Evolutionary conservation across 73 alveolate genomes (phyloP).

Genomic region (Paramecium octaurelia): DNA sequence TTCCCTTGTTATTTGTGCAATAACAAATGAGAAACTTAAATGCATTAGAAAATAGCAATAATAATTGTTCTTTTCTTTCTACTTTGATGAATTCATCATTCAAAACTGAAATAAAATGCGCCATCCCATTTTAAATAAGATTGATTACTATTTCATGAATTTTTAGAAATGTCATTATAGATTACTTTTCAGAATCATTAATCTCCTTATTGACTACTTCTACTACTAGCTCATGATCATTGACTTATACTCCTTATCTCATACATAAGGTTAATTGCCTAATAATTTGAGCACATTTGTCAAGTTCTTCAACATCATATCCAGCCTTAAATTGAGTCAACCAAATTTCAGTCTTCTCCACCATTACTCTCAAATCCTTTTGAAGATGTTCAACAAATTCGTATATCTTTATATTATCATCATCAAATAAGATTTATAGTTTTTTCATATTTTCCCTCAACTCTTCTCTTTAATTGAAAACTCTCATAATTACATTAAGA

Average conservation of each 20-base stretch:
- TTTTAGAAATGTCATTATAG: conserved; percentile 39
- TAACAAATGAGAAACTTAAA: conserved; percentile 28
- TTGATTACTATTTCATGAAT: conserved; percentile 35
- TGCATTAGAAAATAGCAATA: not conserved
- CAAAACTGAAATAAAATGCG: conserved; percentile 18
- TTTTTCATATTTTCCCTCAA: conserved; percentile 37
- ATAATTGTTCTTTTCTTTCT: not conserved
- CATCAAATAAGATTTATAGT: conserved; percentile 51
- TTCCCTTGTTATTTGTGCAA: conserved; percentile 18
- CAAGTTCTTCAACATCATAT: not conserved
- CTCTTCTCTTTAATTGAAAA: conserved; percentile 59
- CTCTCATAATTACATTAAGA: conserved; percentile 46
- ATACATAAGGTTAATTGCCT: conserved; percentile 8
- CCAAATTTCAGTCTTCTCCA: conserved; percentile 58
- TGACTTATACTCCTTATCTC: not conserved
- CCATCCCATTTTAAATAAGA: conserved; percentile 49
- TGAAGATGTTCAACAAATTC: conserved; percentile 2
- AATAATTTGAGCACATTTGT: not conserved
- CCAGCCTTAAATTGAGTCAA: conserved; percentile 8
- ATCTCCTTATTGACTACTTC: not conserved
- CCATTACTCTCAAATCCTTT: not conserved
- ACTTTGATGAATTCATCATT: not conserved
- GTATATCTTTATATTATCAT: not conserved
- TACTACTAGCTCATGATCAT: not conserved
- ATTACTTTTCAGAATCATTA: conserved; percentile 40